These are phyloP conservation scores for Kappamyces sp. DNA, from an alignment of 192 early-diverging fungal genomes.

Conservation along the genomic window DNA sequence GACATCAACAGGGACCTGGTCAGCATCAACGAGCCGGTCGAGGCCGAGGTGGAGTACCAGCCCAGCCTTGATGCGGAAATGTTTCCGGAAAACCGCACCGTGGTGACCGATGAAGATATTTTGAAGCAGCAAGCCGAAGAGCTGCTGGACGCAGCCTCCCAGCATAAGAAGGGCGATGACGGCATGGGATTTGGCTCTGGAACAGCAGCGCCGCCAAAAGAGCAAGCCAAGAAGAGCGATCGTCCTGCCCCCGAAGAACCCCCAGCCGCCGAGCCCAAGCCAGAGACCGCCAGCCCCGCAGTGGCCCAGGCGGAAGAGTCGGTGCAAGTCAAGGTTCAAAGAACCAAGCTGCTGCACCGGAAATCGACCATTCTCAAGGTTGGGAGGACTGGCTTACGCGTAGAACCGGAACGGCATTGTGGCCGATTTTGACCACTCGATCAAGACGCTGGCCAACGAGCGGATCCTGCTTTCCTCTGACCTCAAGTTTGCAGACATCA, in stretches of 20 bases:
- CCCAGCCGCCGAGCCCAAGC: constrained; percentile 1
- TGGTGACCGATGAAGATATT: constrained; percentile 44
- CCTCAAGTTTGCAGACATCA: constrained; percentile 55
- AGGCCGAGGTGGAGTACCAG: neutral
- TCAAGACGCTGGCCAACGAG: constrained; percentile 41
- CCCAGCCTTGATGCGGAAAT: constrained; percentile 19
- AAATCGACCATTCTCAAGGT: neutral
- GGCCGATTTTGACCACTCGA: constrained; percentile 40
- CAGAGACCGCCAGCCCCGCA: neutral
- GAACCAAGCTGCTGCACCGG: neutral
- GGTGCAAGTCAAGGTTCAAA: constrained; percentile 15
- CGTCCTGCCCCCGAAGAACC: constrained; percentile 7
- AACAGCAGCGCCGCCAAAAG: constrained; percentile 18
- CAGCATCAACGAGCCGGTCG: constrained; percentile 23
- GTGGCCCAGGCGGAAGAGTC: constrained; percentile 1
- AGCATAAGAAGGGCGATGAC: constrained; percentile 24
- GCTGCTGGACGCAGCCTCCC: constrained; percentile 14
- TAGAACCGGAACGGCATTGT: constrained; percentile 11
- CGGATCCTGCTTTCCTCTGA: constrained; percentile 34
- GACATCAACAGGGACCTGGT: constrained; percentile 35
- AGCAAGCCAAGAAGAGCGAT: constrained; percentile 10
- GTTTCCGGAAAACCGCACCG: constrained; percentile 47
- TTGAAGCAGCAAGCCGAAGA: constrained; percentile 34
- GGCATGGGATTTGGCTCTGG: constrained; percentile 38
- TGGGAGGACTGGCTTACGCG: neutral